Base-by-base conservation (phyloP, 768 basidiomycete genomes). In the Lanmaoa rubissima region DNA sequence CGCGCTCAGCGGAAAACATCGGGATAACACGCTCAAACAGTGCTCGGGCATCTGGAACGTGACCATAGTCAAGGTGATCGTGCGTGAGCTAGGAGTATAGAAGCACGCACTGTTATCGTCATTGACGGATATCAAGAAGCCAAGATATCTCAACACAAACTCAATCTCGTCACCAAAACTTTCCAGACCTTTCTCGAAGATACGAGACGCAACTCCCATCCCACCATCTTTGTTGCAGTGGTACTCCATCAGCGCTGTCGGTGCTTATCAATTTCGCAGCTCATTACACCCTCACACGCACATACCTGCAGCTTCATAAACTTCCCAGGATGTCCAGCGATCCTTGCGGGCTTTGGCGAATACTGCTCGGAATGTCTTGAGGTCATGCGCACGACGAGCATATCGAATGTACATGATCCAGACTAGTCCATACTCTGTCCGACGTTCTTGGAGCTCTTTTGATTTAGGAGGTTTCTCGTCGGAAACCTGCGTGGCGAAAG, bases 401-500 rank as follows among this genome's bases (percentile, higher is more conserved):
- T 95, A 98, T 11, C 96, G 82, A 88, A 98, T 96, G 69, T 95
- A 94, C 80, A 93, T 87, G 68, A 83, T 94, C 81, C 82, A 90
- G 14, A 84, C 92, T 38, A 92, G 77, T 9, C 87, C 85, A 68
- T 84, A 91, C 63, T 91, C 92, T 44, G 82, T 82, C 62, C 82
- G 77, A 59, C 83, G 77, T 21, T 73, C 73, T 61, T 71, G 71
- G 5, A 85, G 67, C 43, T 88, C 87, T 55, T 86, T 82, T 19
- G 73, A 67, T 60, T 82, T 82, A 14, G 73, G 73, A 5, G 76
- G 76, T 59, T 81, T 83, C 32, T 81, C 82, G 24, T 86, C 84
- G 4, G 79, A 78, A 16, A 62, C 59, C 62, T 83, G 82, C 4
- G 76, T 79, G 35, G 72, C 76, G 63, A 80, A 80, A n/a, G 80